Conservation (phyloP, 2,329 filamentous ascomycete species). For the Fusarium pseudocircinatum region DNA sequence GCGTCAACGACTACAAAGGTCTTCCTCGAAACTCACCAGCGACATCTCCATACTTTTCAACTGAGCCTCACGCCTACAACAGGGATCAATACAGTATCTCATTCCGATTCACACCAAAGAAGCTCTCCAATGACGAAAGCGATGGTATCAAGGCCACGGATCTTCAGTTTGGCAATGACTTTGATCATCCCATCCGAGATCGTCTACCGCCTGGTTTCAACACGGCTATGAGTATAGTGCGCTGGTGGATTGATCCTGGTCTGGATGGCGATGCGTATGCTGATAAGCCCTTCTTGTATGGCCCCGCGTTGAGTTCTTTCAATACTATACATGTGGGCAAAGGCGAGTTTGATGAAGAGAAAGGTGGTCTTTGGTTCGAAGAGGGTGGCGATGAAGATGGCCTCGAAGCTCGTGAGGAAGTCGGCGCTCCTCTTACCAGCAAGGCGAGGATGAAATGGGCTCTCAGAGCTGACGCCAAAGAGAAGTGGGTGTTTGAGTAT, state of each 20-base stretch:
- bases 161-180: slow-evolving; percentile 94
- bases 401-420: slow-evolving; percentile 53
- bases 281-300: slow-evolving; percentile 87
- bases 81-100: slow-evolving; percentile 86
- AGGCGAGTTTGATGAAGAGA: slow-evolving; percentile 56
- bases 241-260: slow-evolving; percentile 91
- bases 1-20: slow-evolving; percentile 75
- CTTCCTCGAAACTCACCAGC: slow-evolving; percentile 75
- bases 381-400: slow-evolving; percentile 73
- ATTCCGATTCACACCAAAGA: slow-evolving; percentile 80
- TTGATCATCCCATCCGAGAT: slow-evolving; percentile 89
- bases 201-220: slow-evolving; percentile 86
- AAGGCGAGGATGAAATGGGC: slow-evolving; percentile 70
- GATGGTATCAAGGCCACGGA: slow-evolving; percentile 73
- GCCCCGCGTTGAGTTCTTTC: slow-evolving; percentile 81
- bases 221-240: slow-evolving; percentile 84
- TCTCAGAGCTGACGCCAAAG: slow-evolving; percentile 58
- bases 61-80: slow-evolving; percentile 70
- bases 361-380: slow-evolving; percentile 66
- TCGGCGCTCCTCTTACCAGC: slow-evolving; percentile 62
- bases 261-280: slow-evolving; percentile 90
- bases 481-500: slow-evolving; percentile 65
- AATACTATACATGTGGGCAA: slow-evolving; percentile 77
- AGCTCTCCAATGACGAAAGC: slow-evolving; percentile 33
- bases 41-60: slow-evolving; percentile 80